A percentile compares a stretch with the other conserved stretches of the same genome.
Evolutionary conservation across 148 eudicot species (phyloP).

Genomic region (Simmondsia chinensis): DNA sequence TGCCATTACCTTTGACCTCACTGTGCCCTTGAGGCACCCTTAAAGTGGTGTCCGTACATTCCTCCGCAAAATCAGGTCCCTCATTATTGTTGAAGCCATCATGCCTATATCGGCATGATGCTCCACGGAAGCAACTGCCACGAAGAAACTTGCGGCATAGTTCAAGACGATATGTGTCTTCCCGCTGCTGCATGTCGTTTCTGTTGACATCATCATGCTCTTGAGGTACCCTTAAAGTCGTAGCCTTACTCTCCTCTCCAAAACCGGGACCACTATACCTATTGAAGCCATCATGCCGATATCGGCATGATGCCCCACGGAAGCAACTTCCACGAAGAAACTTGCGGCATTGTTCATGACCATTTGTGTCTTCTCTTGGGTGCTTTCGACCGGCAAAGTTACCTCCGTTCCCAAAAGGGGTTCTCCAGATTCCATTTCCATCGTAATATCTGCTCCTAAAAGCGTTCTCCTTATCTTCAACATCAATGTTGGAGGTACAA

Average conservation of each 20-base stretch:
- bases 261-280: constrained; percentile 12
- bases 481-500: too few species aligned
- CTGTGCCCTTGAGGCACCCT: constrained; percentile 1
- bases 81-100: too few species aligned
- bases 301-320: constrained; percentile 20
- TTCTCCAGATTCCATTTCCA: constrained; percentile 1
- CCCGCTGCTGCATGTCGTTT: background rate
- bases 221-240: constrained; percentile 2
- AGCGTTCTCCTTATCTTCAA: constrained; percentile 4
- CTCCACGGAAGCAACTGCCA: constrained; percentile 2
- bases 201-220: constrained; percentile 4
- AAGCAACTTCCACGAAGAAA: constrained; percentile 12
- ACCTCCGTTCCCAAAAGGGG: too few species aligned
- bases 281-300: constrained; percentile 20
- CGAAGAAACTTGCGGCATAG: background rate
- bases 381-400: too few species aligned
- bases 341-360: too few species aligned
- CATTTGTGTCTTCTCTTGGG: too few species aligned
- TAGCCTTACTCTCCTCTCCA: constrained; percentile 3
- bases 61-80: too few species aligned
- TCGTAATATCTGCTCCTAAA: constrained; percentile 6
- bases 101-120: background rate
- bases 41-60: background rate
- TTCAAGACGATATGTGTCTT: background rate
- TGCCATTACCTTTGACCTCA: constrained; percentile 1